Evolutionary conservation across 305 asterid species (phyloP).

Genomic region (Ruellia speciosa): DNA sequence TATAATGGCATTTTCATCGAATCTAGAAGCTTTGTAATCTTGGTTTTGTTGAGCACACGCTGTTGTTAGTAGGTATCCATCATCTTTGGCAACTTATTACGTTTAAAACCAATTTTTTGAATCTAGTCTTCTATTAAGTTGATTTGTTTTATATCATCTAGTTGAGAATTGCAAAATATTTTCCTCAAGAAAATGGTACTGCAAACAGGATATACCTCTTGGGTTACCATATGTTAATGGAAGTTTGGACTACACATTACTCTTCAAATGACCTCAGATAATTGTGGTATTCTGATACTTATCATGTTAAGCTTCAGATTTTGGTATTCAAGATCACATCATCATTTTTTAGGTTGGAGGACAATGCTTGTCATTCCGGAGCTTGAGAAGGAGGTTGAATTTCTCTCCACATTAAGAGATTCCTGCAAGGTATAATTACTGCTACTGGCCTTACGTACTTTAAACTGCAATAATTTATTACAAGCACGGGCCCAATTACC

Average conservation of each 20-base stretch:
- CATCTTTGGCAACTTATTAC: too few species aligned
- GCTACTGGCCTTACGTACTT: neutral
- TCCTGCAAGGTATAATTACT: conserved; percentile 58
- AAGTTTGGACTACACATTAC: neutral
- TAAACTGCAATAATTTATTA: conserved; percentile 9
- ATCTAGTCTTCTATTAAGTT: too few species aligned
- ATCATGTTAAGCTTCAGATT: neutral
- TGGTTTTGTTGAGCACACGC: neutral
- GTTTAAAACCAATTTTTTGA: neutral
- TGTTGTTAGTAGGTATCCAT: neutral
- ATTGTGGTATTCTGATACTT: neutral
- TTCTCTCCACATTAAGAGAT: conserved; percentile 65
- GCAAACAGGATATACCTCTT: neutral
- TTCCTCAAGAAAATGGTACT: too few species aligned
- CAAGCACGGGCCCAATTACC: conserved; percentile 13
- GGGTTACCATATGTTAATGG: neutral
- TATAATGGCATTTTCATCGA: neutral
- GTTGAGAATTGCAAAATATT: too few species aligned
- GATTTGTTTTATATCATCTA: too few species aligned
- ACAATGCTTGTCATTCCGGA: conserved; percentile 99
- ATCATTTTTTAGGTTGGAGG: conserved; percentile 78
- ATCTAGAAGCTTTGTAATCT: neutral
- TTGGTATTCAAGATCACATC: conserved; percentile 18
- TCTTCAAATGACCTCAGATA: neutral
- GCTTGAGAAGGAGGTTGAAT: conserved; percentile 90